phyloP scores from a whole-genome alignment of 306 rosid genomes.

The Fagus crenata region DNA sequence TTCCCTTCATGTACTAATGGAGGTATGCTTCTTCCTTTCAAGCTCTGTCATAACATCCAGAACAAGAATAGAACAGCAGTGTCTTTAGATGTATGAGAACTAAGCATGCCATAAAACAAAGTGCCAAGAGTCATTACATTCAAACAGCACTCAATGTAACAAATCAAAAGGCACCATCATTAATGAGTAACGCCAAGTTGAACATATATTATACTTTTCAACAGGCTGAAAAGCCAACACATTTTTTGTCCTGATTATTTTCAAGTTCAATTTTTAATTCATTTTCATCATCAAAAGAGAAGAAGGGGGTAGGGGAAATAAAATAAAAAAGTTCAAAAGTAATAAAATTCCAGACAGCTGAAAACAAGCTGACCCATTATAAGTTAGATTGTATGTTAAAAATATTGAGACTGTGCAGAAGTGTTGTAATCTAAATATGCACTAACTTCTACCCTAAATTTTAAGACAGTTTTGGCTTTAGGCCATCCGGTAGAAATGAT shows the following conservation, averaged over 20 bases:
- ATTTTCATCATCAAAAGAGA: not conserved
- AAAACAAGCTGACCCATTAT: not conserved
- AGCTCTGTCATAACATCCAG: conserved; percentile 47
- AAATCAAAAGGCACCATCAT: not conserved
- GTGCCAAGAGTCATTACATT: not conserved
- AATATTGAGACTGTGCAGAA: not conserved
- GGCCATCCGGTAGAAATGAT: too few species aligned
- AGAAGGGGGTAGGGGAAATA: not conserved
- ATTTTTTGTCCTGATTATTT: not conserved
- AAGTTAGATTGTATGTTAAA: not conserved
- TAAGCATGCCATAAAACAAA: not conserved
- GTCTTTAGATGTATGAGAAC: not conserved
- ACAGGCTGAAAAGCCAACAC: not conserved
- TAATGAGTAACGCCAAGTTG: not conserved
- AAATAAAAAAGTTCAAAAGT: not conserved
- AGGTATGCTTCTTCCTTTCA: conserved; percentile 54
- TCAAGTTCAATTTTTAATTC: not conserved
- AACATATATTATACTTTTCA: not conserved
- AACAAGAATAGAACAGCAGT: not conserved
- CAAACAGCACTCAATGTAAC: not conserved
- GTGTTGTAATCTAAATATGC: not conserved
- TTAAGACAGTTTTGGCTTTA: not conserved
- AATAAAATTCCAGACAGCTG: not conserved
- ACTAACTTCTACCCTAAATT: not conserved
- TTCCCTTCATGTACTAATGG: conserved; percentile 40